Evolutionary conservation across 768 basidiomycete species (phyloP), one percentile per base, ranked within the genome.

Genomic region (Leccinellum rugosiceps): DNA sequence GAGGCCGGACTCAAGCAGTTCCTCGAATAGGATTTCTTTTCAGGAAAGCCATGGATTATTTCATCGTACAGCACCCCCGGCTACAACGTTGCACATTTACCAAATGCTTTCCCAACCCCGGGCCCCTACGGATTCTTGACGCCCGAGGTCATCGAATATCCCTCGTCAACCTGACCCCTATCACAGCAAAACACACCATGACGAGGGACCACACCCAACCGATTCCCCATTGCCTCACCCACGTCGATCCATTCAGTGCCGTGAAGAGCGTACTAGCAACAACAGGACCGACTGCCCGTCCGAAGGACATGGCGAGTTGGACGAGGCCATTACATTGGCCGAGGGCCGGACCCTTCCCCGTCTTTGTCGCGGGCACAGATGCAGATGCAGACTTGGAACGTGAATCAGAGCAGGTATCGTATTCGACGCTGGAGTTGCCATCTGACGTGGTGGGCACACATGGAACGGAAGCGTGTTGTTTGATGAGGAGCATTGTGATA

Each of bases 401-500:
- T 10, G 21, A 28, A 11, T 15, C 26, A 9, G 52, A 25, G 10
- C 21, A 11, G 10, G 31, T 14, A 15, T 25, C 44, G 14, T 45
- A 15, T 25, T 25, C 44, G 4, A n/a, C 0, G 2, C 23, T 15
- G 17, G 52, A 23, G 11, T n/a, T 32, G 3, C 31, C n/a, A 15
- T 26, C 9, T 4, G 53, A 25, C 4, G 3, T 9, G 6, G 21
- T 1, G 2, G 51, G n/a, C 9, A 4, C 26, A 21, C 11, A 50
- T 21, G 17, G 72, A 25, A 80, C n/a, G 13, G 53, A 83, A 0
- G 81, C 74, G 46, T 77, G 67, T 54, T 81, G 75, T 58, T 82
- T 85, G 51, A 81, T 75, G 21, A 87, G 72, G 46, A 87, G 78
- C 75, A 87, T 81, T 63, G 76, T 83, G 45, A 83, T 67, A 3